A percentile compares a stretch with the other conserved stretches of the same genome.
phyloP scores from a whole-genome alignment of 768 basidiomycete species.

The Aureoboletus auriporus region DNA sequence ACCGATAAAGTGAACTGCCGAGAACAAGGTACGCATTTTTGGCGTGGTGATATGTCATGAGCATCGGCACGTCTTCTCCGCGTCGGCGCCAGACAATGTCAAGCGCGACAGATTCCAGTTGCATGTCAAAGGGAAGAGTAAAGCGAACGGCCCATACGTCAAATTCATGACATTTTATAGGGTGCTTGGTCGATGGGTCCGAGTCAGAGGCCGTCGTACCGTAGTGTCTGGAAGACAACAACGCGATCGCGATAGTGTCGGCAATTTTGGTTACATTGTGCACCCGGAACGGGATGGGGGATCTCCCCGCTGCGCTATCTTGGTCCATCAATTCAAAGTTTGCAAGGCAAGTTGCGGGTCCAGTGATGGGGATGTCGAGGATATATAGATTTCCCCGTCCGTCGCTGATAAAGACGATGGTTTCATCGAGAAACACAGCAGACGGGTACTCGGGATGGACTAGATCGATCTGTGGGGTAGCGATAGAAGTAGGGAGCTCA shows the following conservation, averaged over 20 bases:
- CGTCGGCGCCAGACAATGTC: slow-evolving; percentile 66
- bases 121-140: slow-evolving; percentile 37
- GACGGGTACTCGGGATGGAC: slow-evolving; percentile 74
- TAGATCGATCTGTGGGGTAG: slow-evolving; percentile 34
- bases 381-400: slow-evolving; percentile 67
- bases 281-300: slow-evolving; percentile 36
- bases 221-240: slow-evolving; percentile 61
- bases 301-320: slow-evolving; percentile 17
- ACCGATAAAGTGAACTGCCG: slow-evolving; percentile 54
- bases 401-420: slow-evolving; percentile 57
- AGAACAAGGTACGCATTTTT: slow-evolving; percentile 51
- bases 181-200: slow-evolving; percentile 14
- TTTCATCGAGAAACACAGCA: slow-evolving; percentile 49
- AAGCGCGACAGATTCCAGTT: slow-evolving; percentile 33
- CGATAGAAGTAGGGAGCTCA: slow-evolving; percentile 55
- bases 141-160: slow-evolving; percentile 65
- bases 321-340: slow-evolving; percentile 42
- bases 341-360: slow-evolving; percentile 45
- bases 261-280: slow-evolving; percentile 34
- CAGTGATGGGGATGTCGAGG: slow-evolving; percentile 41
- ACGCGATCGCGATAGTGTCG: slow-evolving; percentile 38
- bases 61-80: slow-evolving; percentile 68
- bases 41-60: slow-evolving; percentile 44
- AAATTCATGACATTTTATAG: slow-evolving; percentile 42
- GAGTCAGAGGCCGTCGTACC: slow-evolving; percentile 13